A percentile compares a stretch with the other conserved stretches of the same genome.
Evolutionary conservation across 495 filamentous ascomycete genomes (phyloP).

Genomic region (Tuber melanosporum): DNA sequence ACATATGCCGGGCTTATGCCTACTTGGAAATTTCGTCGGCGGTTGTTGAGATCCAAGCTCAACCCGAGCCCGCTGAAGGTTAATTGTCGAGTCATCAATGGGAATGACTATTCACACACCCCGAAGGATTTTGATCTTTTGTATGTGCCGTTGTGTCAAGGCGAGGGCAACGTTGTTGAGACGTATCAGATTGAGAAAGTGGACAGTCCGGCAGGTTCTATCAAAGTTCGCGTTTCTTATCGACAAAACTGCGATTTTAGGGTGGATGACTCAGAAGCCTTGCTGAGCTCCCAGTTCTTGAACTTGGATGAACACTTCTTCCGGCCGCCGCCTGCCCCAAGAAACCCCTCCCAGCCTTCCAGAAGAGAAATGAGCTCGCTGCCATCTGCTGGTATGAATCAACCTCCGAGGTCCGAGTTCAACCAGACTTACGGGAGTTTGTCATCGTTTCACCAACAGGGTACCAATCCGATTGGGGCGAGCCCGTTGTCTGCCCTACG

Average conservation of each 20-base stretch:
- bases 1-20: constrained; percentile 75
- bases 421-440: constrained; percentile 85
- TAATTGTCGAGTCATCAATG: constrained; percentile 70
- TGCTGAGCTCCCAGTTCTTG: constrained; percentile 94
- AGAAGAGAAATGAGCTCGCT: constrained; percentile 62
- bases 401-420: constrained; percentile 51
- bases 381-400: constrained; percentile 49
- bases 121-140: constrained; percentile 54
- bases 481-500: constrained; percentile 83
- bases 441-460: constrained; percentile 72
- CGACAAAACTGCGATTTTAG: constrained; percentile 84
- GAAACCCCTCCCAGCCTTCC: constrained; percentile 35
- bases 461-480: constrained; percentile 54
- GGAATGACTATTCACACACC: constrained; percentile 46
- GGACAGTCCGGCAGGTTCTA: constrained; percentile 75
- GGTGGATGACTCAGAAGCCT: constrained; percentile 80
- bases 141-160: constrained; percentile 64
- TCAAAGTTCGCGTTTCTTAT: constrained; percentile 73
- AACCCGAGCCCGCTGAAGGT: constrained; percentile 59
- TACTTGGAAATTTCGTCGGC: constrained; percentile 77
- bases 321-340: constrained; percentile 54
- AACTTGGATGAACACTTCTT: constrained; percentile 83
- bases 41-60: constrained; percentile 58
- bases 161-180: constrained; percentile 60
- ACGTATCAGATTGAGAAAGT: constrained; percentile 71